Evolutionary conservation across 1,284 basidiomycete species (phyloP).

Genomic region (Ganoderma leucocontextum): DNA sequence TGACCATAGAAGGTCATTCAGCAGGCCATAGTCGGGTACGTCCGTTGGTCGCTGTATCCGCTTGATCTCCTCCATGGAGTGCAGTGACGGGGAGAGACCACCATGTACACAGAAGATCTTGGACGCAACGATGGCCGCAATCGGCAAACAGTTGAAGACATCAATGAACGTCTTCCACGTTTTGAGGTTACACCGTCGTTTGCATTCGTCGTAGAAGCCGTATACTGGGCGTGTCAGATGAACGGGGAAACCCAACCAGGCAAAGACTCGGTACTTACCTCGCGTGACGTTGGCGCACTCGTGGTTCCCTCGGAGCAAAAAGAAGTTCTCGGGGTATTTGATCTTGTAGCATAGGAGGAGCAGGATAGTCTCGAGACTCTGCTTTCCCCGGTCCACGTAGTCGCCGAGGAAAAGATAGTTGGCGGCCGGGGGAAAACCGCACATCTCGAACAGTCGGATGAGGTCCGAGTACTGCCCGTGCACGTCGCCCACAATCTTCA

Average conservation of each 20-base stretch:
- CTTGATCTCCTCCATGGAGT: slow-evolving; percentile 99
- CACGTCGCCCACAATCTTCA: slow-evolving; percentile 99
- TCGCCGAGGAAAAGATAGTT: slow-evolving; percentile 99
- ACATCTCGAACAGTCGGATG: slow-evolving; percentile 99
- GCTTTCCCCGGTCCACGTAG: slow-evolving; percentile 99
- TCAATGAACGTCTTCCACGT: slow-evolving; percentile 99
- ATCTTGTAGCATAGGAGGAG: slow-evolving; percentile 98
- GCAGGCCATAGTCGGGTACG: slow-evolving; percentile 98
- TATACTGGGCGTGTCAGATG: slow-evolving; percentile 72
- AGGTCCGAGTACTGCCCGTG: slow-evolving; percentile 99
- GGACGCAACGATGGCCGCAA: slow-evolving; percentile 97
- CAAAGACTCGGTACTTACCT: slow-evolving; percentile 60
- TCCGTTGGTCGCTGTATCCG: slow-evolving; percentile 98
- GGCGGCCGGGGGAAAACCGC: slow-evolving; percentile 96
- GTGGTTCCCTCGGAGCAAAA: slow-evolving; percentile 97
- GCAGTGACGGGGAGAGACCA: slow-evolving; percentile 96
- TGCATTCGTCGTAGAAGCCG: slow-evolving; percentile 99
- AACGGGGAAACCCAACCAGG: slow-evolving; percentile 19
- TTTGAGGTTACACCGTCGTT: slow-evolving; percentile 99
- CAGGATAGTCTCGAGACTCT: slow-evolving; percentile 97
- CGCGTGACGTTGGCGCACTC: slow-evolving; percentile 99
- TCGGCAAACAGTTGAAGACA: slow-evolving; percentile 99
- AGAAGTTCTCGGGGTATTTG: slow-evolving; percentile 99
- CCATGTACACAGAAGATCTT: slow-evolving; percentile 99
- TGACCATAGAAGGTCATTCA: slow-evolving; percentile 98